Percentiles rank a stretch among this genome's conserved stretches.
Conservation (phyloP, 1,139 yeast genomes). For the Debaryomyces coudertii region DNA sequence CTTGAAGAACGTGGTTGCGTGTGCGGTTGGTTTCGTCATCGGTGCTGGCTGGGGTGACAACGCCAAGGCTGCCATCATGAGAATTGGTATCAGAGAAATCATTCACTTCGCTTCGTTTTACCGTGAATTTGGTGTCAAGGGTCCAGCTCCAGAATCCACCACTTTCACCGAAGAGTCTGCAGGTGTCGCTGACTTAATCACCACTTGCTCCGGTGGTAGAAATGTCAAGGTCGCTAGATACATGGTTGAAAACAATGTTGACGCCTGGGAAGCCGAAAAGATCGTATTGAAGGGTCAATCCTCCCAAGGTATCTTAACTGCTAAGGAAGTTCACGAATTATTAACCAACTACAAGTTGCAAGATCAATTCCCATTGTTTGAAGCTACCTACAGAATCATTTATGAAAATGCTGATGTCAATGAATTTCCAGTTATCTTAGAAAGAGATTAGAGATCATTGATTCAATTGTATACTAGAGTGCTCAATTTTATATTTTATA, state of each 20-base stretch:
- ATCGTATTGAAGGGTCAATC: conserved; percentile 87
- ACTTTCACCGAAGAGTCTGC: conserved; percentile 92
- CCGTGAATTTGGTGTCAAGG: conserved; percentile 67
- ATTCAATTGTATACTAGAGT: conserved; percentile 3
- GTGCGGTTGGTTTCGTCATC: conserved; percentile 93
- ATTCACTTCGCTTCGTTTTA: conserved; percentile 55
- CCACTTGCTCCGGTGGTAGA: conserved; percentile 96
- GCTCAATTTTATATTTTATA: conserved; percentile 7
- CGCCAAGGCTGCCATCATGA: conserved; percentile 94
- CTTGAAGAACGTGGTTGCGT: conserved; percentile 87
- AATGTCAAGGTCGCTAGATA: conserved; percentile 85
- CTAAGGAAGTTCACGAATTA: conserved; percentile 87
- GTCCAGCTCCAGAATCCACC: conserved; percentile 69
- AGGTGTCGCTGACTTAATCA: conserved; percentile 95
- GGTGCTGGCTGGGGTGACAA: conserved; percentile 98
- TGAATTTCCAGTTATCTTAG: conserved; percentile 64
- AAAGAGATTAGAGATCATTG: conserved; percentile 21
- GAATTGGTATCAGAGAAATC: conserved; percentile 88
- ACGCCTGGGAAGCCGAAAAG: conserved; percentile 80
- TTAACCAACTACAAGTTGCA: conserved; percentile 60
- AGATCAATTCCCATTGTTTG: conserved; percentile 84
- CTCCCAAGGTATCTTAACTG: conserved; percentile 90
- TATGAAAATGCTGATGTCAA: conserved; percentile 70
- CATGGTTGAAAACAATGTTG: conserved; percentile 70
- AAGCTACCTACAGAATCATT: conserved; percentile 80